Conservation (phyloP, 2,329 filamentous ascomycete genomes). For the Neoarthrinium moseri region DNA sequence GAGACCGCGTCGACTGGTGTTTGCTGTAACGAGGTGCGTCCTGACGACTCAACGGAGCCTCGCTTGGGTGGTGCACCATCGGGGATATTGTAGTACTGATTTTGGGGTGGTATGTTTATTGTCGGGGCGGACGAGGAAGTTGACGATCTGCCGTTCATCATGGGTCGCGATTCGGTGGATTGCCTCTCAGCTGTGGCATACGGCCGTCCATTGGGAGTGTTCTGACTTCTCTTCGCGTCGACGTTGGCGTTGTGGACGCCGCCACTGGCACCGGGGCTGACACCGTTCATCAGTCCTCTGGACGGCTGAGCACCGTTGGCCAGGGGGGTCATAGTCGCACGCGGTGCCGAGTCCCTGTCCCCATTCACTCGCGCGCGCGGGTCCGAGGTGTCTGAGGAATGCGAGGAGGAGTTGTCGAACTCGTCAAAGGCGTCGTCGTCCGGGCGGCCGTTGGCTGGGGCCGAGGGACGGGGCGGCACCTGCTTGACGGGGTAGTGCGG, state of each 20-base stretch:
- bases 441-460: constrained; percentile 19
- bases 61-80: constrained; percentile 29
- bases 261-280: neutral
- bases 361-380: constrained; percentile 42
- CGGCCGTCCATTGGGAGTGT: neutral
- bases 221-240: neutral
- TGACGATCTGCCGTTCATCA: constrained; percentile 9
- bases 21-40: constrained; percentile 28
- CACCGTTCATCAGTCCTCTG: constrained; percentile 3
- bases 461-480: neutral
- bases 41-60: constrained; percentile 32
- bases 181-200: neutral
- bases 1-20: constrained; percentile 29
- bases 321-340: constrained; percentile 58
- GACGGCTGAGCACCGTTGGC: constrained; percentile 46
- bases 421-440: constrained; percentile 50
- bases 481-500: constrained; percentile 5
- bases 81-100: constrained; percentile 22
- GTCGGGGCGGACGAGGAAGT: constrained; percentile 27
- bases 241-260: neutral
- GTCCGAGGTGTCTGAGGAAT: constrained; percentile 52
- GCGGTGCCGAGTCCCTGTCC: constrained; percentile 36
- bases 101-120: constrained; percentile 16
- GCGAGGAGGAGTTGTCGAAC: constrained; percentile 51
- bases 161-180: constrained; percentile 7